Evolutionary conservation across 495 filamentous ascomycete species (phyloP), one percentile per base, ranked within the genome.

Genomic region (Penicillium lagena): DNA sequence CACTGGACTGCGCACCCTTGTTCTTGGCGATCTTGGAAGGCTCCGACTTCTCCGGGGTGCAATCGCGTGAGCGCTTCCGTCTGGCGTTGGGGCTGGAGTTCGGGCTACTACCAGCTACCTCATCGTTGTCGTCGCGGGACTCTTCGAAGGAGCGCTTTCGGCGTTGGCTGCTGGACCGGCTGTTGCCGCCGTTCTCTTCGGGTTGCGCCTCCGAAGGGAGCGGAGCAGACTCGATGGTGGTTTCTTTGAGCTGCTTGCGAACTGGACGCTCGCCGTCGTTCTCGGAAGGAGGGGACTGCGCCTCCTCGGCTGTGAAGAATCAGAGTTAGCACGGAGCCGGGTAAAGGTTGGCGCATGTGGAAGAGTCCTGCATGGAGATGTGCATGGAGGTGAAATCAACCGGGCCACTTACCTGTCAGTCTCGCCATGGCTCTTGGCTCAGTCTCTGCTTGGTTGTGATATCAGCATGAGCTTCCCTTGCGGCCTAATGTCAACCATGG

Each of bases 161-260:
- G 10, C 75, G 72, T 32, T 69, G 54, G 35, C 52, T 62, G 45
- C 47, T 67, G n/a, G 22, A 39, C 13, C 55, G 49, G 44, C 51
- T 56, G n/a, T 41, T 49, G 12, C 47, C 42, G 11, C 44, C 42
- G 7, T 43, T 47, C 45, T 54, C 22, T 22, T 22, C 22, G 22
- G 22, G 3, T 22, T 22, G 22, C 6, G 22, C 22, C 4, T 22
- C 4, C 22, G 4, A 22, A 4, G 22, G 22, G 22, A 3, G 35
- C 11, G 64, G 49, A 12, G 62, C 56, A 15, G 67, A 63, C 9
- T 67, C 73, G 47, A 85, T 77, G 7, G 73, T 71, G 6, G 81
- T 80, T 53, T 82, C 71, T 59, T 80, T 78, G 36, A 85, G 58
- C 53, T 83, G 76, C 49, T 80, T 74, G 40, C 81, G 70, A 35